These are phyloP conservation scores for Reticulascus tulasneorum DNA, from an alignment of 2,329 filamentous ascomycete genomes.

Conservation along the genomic window DNA sequence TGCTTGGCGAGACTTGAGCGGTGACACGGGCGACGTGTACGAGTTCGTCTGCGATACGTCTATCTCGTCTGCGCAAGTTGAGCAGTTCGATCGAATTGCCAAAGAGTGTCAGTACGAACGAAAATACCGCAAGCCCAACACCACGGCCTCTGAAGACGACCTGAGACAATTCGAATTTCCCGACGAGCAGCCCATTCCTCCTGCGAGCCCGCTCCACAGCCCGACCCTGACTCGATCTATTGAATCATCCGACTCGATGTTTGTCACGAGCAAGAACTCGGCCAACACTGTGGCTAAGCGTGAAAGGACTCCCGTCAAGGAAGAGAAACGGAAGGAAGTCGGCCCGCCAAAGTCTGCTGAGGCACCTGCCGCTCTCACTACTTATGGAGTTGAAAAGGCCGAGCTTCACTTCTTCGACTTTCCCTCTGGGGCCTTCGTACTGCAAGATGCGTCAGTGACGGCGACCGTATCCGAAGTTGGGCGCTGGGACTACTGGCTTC, in stretches of 20 bases:
- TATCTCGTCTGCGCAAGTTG: conserved; percentile 65
- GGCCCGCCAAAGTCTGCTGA: conserved; percentile 54
- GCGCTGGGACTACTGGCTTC: conserved; percentile 93
- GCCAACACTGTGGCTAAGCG: conserved; percentile 46
- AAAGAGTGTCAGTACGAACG: conserved; percentile 96
- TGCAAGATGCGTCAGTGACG: conserved; percentile 70
- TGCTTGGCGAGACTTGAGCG: conserved; percentile 92
- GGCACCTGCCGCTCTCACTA: conserved; percentile 66
- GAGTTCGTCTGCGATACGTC: conserved; percentile 91
- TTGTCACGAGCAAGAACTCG: conserved; percentile 31
- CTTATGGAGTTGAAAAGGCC: conserved; percentile 69
- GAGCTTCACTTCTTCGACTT: conserved; percentile 96
- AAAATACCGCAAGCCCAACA: conserved; percentile 78
- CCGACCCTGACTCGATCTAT: conserved; percentile 52
- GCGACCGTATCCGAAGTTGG: conserved; percentile 83
- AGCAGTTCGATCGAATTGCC: conserved; percentile 76
- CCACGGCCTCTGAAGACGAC: conserved; percentile 77
- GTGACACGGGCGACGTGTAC: conserved; percentile 91
- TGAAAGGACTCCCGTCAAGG: conserved; percentile 28
- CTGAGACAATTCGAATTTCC: conserved; percentile 78
- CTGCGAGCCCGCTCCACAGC: conserved; percentile 59
- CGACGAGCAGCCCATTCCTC: conserved; percentile 59
- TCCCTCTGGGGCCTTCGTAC: conserved; percentile 75
- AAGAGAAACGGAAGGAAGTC: conserved; percentile 24
- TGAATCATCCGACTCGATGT: conserved; percentile 55